Conservation (phyloP, 495 filamentous ascomycete species). For the Penicillium macrosclerotiorum region DNA sequence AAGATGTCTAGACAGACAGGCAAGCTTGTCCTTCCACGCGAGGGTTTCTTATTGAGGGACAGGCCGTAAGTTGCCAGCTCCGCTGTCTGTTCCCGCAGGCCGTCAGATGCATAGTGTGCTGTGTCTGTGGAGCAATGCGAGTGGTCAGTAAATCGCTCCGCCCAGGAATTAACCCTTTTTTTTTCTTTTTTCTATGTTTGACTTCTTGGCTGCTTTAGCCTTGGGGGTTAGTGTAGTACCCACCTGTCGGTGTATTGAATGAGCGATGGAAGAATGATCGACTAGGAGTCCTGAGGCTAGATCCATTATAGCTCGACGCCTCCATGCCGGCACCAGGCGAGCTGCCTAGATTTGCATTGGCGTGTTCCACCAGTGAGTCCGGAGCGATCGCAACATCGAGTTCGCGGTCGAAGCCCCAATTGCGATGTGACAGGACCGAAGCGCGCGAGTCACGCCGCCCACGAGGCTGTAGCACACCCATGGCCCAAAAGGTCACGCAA, state of each 20-base stretch:
- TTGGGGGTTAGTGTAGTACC: slow-evolving; percentile 12
- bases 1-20: slow-evolving; percentile 40
- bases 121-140: slow-evolving; percentile 52
- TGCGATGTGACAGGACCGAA: slow-evolving; percentile 27
- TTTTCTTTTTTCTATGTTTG: background rate
- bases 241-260: slow-evolving; percentile 63
- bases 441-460: slow-evolving; percentile 36
- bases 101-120: slow-evolving; percentile 67
- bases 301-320: slow-evolving; percentile 35
- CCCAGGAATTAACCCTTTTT: background rate
- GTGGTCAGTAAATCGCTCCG: slow-evolving; percentile 27
- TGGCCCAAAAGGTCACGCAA: slow-evolving; percentile 17
- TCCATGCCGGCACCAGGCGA: slow-evolving; percentile 33
- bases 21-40: slow-evolving; percentile 32
- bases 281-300: slow-evolving; percentile 63
- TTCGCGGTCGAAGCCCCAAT: slow-evolving; percentile 24
- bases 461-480: slow-evolving; percentile 39
- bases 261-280: slow-evolving; percentile 79
- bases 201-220: background rate
- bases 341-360: slow-evolving; percentile 31
- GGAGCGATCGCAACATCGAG: slow-evolving; percentile 15
- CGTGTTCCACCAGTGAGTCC: slow-evolving; percentile 32
- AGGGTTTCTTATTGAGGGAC: slow-evolving; percentile 44
- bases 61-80: slow-evolving; percentile 87
- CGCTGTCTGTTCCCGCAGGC: slow-evolving; percentile 85